Conservation (phyloP, 2,329 filamentous ascomycete genomes). For the Raffaelea albimanens region DNA sequence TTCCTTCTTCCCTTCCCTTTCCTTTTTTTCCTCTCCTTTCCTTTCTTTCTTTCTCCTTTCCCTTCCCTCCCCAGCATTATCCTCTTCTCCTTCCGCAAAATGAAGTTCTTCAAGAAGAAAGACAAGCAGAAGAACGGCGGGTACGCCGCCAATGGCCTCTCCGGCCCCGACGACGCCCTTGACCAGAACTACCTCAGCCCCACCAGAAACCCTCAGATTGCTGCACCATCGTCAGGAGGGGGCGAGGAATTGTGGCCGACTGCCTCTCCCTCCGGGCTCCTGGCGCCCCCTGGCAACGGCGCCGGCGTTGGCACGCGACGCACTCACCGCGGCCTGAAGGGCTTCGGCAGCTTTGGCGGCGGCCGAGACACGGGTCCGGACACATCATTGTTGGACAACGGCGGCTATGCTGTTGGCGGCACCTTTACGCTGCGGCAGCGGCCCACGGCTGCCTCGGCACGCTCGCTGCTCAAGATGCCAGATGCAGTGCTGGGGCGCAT, state of each 20-base stretch:
- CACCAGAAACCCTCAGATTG: slow-evolving; percentile 2
- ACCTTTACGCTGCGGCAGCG: not conserved
- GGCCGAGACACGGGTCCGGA: not conserved
- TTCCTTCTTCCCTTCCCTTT: not conserved
- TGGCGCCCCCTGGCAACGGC: not conserved
- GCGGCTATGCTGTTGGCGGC: not conserved
- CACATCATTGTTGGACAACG: not conserved
- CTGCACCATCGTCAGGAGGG: not conserved
- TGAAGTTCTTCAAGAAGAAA: slow-evolving; percentile 24
- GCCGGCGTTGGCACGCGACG: not conserved
- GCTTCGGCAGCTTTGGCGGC: slow-evolving; percentile 1
- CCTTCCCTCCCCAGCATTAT: slow-evolving; percentile 2
- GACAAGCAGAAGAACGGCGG: slow-evolving; percentile 21
- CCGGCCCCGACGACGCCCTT: not conserved
- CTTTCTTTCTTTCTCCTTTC: not conserved
- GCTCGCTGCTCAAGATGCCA: slow-evolving; percentile 47
- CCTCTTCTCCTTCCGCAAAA: slow-evolving; percentile 13
- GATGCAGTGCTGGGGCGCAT: slow-evolving; percentile 64
- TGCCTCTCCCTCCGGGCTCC: too few relatives aligned
- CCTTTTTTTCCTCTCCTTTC: not conserved
- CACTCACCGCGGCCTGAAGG: slow-evolving; percentile 6
- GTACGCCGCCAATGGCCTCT: slow-evolving; percentile 3
- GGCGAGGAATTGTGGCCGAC: too few relatives aligned
- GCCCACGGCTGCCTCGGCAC: slow-evolving; percentile 28
- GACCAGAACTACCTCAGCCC: slow-evolving; percentile 15